phyloP scores from a whole-genome alignment of 1,284 basidiomycete species.

The Rhodotorula sp. region DNA sequence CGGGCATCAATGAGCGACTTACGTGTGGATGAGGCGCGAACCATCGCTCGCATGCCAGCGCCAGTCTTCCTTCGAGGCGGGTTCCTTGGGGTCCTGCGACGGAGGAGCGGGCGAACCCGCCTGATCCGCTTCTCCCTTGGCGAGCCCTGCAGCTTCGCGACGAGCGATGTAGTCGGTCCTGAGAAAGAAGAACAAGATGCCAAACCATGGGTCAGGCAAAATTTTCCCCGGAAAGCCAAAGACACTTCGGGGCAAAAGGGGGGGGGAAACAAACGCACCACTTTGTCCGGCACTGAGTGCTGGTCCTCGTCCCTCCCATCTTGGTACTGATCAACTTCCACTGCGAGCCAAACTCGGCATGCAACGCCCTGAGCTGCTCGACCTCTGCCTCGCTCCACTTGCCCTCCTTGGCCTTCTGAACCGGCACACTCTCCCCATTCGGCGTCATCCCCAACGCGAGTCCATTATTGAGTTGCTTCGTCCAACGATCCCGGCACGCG shows the following conservation, averaged over 20 bases:
- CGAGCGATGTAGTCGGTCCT: conserved; percentile 63
- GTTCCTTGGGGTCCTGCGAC: background rate
- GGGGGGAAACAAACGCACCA: conserved; percentile 50
- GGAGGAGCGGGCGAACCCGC: background rate
- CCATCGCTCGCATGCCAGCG: conserved; percentile 72
- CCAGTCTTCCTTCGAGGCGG: background rate
- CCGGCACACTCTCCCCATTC: conserved; percentile 55
- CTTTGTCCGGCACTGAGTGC: conserved; percentile 80
- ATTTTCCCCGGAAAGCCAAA: too few relatives aligned
- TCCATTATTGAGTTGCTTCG: conserved; percentile 10
- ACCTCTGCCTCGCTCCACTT: conserved; percentile 47
- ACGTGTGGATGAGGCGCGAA: conserved; percentile 77
- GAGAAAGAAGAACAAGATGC: background rate
- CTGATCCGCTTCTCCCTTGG: background rate
- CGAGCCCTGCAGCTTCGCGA: conserved; percentile 61
- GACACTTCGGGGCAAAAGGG: background rate
- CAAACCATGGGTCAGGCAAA: background rate
- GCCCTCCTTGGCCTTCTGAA: conserved; percentile 65
- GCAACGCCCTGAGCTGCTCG: conserved; percentile 61
- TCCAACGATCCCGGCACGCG: conserved; percentile 17
- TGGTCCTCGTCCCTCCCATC: conserved; percentile 71
- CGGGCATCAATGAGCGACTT: conserved; percentile 38
- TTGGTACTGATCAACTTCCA: conserved; percentile 74
- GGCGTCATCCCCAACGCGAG: background rate
- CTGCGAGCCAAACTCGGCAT: conserved; percentile 63